A percentile compares a stretch with the other conserved stretches of the same genome.
Conservation (phyloP, 148 eudicot genomes). For the Silene latifolia region DNA sequence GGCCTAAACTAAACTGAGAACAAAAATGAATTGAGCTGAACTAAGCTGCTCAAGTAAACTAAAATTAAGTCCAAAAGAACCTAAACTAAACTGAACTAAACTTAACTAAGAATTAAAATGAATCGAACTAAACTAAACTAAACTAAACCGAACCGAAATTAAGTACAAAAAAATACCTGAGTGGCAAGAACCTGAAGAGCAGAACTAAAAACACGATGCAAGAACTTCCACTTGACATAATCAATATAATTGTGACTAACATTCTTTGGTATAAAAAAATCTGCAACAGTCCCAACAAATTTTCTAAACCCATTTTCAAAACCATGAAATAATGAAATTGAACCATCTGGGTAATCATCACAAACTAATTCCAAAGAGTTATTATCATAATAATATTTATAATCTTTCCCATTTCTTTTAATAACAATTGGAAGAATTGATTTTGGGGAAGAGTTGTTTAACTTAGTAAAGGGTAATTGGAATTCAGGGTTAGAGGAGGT, state of each 20-base stretch:
- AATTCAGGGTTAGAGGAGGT: constrained; percentile 20
- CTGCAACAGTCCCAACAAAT: constrained; percentile 38
- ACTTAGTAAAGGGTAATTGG: constrained; percentile 23
- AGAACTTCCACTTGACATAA: constrained; percentile 90
- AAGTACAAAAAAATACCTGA: constrained; percentile 48
- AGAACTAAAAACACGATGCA: constrained; percentile 87
- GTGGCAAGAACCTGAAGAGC: constrained; percentile 99
- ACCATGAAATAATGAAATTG: constrained; percentile 20
- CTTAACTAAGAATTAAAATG: no score
- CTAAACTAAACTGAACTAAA: no score
- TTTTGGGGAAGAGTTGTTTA: constrained; percentile 22
- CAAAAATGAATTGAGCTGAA: no score
- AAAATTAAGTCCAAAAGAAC: no score
- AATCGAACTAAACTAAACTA: no score
- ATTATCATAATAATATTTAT: constrained; percentile 55
- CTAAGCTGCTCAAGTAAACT: no score
- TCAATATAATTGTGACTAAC: constrained; percentile 59
- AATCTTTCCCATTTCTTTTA: constrained; percentile 41
- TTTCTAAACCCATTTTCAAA: constrained; percentile 44
- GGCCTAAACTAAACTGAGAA: no score
- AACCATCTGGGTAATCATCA: constrained; percentile 29
- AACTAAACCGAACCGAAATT: no score
- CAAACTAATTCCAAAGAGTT: constrained; percentile 48
- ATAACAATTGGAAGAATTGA: constrained; percentile 52
- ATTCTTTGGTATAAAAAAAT: constrained; percentile 70